A percentile compares a stretch with the other conserved stretches of the same genome.
phyloP scores from a whole-genome alignment of 805 yeast species.

The Wickerhamiella slavikovae region DNA sequence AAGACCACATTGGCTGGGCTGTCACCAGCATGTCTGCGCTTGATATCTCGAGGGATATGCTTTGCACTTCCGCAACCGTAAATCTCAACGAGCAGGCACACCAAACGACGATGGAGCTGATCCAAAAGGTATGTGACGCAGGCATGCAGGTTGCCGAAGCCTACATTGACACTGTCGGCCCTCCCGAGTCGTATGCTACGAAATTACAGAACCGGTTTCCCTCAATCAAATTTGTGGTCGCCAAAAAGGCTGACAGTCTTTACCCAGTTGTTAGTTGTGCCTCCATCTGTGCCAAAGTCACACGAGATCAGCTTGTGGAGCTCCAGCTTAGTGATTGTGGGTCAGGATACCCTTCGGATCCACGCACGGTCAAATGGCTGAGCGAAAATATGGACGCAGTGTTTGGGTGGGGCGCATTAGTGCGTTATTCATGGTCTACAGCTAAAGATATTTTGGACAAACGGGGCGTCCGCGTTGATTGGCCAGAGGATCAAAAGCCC shows the following conservation, averaged over 20 bases:
- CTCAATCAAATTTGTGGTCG: constrained; percentile 46
- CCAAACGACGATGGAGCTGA: constrained; percentile 70
- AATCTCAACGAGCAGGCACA: constrained; percentile 94
- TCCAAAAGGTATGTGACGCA: constrained; percentile 36
- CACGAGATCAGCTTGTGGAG: constrained; percentile 50
- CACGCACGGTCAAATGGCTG: constrained; percentile 67
- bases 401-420: constrained; percentile 68
- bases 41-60: constrained; percentile 81
- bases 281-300: constrained; percentile 87
- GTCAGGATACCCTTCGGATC: constrained; percentile 90
- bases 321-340: constrained; percentile 33
- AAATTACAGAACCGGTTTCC: constrained; percentile 60
- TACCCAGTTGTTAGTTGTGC: constrained; percentile 91
- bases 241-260: constrained; percentile 86
- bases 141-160: constrained; percentile 51
- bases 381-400: constrained; percentile 38
- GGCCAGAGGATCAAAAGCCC: constrained; percentile 27
- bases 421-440: constrained; percentile 89
- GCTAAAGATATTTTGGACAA: constrained; percentile 49
- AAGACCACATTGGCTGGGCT: constrained; percentile 61
- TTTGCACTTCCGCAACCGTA: constrained; percentile 38
- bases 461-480: constrained; percentile 34
- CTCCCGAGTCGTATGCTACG: constrained; percentile 64
- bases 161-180: constrained; percentile 93
- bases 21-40: constrained; percentile 67